A percentile compares a stretch with the other conserved stretches of the same genome.
Evolutionary conservation across 2,329 filamentous ascomycete species (phyloP).

Genomic region (Tolypocladium sp.): DNA sequence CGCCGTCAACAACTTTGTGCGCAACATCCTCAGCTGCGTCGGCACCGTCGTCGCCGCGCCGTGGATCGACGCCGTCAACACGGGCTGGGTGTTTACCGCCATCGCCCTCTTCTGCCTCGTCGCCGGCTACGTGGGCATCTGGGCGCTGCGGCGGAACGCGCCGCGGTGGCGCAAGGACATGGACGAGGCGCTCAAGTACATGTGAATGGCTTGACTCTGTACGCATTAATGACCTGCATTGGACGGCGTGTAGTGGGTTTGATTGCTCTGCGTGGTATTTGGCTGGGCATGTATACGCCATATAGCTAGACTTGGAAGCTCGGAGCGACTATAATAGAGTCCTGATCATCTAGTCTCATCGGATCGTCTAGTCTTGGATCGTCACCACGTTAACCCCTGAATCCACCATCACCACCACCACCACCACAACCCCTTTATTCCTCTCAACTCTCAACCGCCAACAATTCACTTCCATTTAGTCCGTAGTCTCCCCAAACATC

Average conservation of each 20-base stretch:
- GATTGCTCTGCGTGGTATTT: not conserved
- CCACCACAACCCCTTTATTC: not conserved
- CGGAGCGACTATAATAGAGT: not conserved
- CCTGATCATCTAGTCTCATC: not conserved
- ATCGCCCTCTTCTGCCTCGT: conserved; percentile 43
- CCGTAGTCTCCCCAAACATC: conserved; percentile 33
- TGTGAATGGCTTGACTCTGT: not conserved
- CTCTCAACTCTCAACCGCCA: not conserved
- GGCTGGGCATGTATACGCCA: not conserved
- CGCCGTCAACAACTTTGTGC: conserved; percentile 71
- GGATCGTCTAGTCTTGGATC: not conserved
- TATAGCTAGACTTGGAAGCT: not conserved
- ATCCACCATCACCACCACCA: not conserved
- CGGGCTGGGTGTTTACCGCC: conserved; percentile 67
- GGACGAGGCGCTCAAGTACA: conserved; percentile 37
- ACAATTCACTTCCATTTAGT: not conserved
- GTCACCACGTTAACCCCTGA: not conserved
- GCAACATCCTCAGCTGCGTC: conserved; percentile 69
- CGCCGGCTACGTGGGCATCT: conserved; percentile 48
- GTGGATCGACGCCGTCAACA: conserved; percentile 60
- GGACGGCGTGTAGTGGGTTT: not conserved
- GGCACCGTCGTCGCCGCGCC: conserved; percentile 63
- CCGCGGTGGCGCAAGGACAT: conserved; percentile 55
- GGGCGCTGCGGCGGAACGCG: conserved; percentile 50
- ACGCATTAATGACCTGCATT: not conserved